phyloP scores from a whole-genome alignment of 2,329 filamentous ascomycete species.

The Trichoderma sp. region DNA sequence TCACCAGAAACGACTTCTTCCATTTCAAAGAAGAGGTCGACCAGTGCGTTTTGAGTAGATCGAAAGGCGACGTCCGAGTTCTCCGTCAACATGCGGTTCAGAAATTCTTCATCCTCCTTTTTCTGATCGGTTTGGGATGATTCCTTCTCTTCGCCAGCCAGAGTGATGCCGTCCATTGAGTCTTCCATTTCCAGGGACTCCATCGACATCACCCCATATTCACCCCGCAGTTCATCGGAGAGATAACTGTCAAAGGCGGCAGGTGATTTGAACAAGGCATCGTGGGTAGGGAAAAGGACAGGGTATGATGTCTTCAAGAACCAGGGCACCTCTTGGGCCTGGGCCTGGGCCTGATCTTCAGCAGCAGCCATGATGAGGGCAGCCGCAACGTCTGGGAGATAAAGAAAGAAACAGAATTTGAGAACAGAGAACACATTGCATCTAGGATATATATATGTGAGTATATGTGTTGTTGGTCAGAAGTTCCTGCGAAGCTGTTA shows the following conservation, averaged over 20 bases:
- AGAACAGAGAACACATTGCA: neutral
- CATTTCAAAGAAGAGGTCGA: conserved; percentile 56
- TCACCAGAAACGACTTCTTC: conserved; percentile 39
- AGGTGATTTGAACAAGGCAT: conserved; percentile 34
- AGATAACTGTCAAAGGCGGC: conserved; percentile 37
- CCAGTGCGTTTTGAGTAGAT: conserved; percentile 45
- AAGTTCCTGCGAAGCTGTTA: neutral
- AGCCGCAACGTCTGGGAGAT: neutral
- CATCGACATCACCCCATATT: conserved; percentile 10
- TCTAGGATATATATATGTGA: neutral
- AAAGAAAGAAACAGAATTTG: neutral
- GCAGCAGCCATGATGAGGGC: neutral
- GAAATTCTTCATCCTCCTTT: conserved; percentile 33
- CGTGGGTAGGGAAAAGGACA: conserved; percentile 38
- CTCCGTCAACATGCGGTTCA: conserved; percentile 45
- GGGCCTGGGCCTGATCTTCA: neutral
- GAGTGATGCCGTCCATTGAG: conserved; percentile 37
- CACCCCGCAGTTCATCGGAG: conserved; percentile 27
- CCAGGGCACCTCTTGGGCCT: conserved; percentile 30
- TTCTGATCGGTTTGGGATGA: conserved; percentile 26
- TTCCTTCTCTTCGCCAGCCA: conserved; percentile 21
- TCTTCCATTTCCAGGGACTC: conserved; percentile 27
- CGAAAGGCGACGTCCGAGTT: conserved; percentile 50
- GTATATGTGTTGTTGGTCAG: neutral
- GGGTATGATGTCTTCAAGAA: conserved; percentile 40